Percentiles rank a stretch among this genome's conserved stretches.
Conservation (phyloP, 441 rosid species). For the Gossypium davidsonii region DNA sequence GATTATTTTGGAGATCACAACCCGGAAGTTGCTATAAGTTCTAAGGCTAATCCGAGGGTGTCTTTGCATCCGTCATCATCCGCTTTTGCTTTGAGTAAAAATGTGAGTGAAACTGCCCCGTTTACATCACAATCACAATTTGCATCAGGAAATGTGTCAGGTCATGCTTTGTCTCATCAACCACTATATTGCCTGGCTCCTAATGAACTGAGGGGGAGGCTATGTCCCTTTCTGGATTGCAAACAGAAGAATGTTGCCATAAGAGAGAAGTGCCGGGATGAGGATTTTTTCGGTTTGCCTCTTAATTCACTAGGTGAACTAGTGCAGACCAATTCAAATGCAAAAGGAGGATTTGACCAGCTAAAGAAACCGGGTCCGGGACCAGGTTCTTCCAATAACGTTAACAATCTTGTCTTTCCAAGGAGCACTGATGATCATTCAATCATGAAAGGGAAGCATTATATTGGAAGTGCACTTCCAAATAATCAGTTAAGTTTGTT, state of each 20-base stretch:
- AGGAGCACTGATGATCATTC: constrained; percentile 16
- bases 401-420: constrained; percentile 12
- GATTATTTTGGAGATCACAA: constrained; percentile 21
- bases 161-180: constrained; percentile 19
- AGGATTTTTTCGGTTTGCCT: constrained; percentile 33
- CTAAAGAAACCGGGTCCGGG: constrained; percentile 11
- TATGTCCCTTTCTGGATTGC: constrained; percentile 20
- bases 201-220: constrained; percentile 15
- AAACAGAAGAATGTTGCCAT: constrained; percentile 24
- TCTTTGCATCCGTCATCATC: constrained; percentile 21
- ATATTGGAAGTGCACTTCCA: constrained; percentile 15
- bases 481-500: constrained; percentile 26
- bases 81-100: constrained; percentile 23
- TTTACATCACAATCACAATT: constrained; percentile 21
- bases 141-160: constrained; percentile 18
- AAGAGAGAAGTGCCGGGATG: constrained; percentile 24
- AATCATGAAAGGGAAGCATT: constrained; percentile 19
- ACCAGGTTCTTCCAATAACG: constrained; percentile 24
- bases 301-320: constrained; percentile 52
- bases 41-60: constrained; percentile 20
- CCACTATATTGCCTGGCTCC: constrained; percentile 20
- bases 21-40: constrained; percentile 20
- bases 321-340: constrained; percentile 27
- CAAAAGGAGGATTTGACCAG: constrained; percentile 20
- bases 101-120: constrained; percentile 17